Percentiles rank a stretch among this genome's conserved stretches.
phyloP scores from a whole-genome alignment of 192 early-diverging fungal genomes.

The Borealophlyctis nickersoniae region DNA sequence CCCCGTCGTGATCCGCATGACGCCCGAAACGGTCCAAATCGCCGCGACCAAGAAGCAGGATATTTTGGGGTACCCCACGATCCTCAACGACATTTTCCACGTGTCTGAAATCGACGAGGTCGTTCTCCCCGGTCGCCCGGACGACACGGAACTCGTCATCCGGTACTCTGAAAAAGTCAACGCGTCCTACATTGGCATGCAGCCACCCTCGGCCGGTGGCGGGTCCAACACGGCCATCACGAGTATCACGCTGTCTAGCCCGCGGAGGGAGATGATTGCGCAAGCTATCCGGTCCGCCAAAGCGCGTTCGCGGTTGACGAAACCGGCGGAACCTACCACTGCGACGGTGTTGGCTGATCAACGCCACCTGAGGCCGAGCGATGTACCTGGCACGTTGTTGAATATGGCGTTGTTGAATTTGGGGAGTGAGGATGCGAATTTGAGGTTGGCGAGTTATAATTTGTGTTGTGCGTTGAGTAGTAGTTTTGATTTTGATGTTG shows the following conservation, averaged over 20 bases:
- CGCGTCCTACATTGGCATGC: slow-evolving; percentile 9
- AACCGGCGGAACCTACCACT: slow-evolving; percentile 58
- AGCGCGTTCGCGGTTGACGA: slow-evolving; percentile 63
- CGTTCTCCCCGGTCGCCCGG: slow-evolving; percentile 46
- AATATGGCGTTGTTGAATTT: slow-evolving; percentile 92
- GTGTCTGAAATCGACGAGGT: slow-evolving; percentile 79
- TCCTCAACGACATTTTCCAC: slow-evolving; percentile 84
- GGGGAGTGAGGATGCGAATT: slow-evolving; percentile 73
- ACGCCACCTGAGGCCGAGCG: slow-evolving; percentile 73
- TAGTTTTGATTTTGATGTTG: slow-evolving; percentile 82
- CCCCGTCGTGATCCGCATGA: slow-evolving; percentile 79
- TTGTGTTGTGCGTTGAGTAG: slow-evolving; percentile 78
- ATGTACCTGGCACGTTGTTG: slow-evolving; percentile 87
- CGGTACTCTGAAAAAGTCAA: slow-evolving; percentile 55
- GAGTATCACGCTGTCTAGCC: slow-evolving; percentile 65
- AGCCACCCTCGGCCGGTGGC: slow-evolving; percentile 11
- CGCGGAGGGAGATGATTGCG: slow-evolving; percentile 67
- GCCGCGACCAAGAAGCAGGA: slow-evolving; percentile 71
- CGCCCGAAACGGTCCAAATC: slow-evolving; percentile 79
- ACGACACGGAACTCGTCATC: slow-evolving; percentile 73
- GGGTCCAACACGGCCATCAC: slow-evolving; percentile 4
- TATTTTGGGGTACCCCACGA: slow-evolving; percentile 64
- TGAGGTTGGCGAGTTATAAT: slow-evolving; percentile 86
- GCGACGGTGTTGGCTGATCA: slow-evolving; percentile 55
- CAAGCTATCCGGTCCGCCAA: slow-evolving; percentile 72